Evolutionary conservation across 2,329 filamentous ascomycete genomes (phyloP), one percentile per base, ranked within the genome.

Genomic region (Clonostachys byssicola): DNA sequence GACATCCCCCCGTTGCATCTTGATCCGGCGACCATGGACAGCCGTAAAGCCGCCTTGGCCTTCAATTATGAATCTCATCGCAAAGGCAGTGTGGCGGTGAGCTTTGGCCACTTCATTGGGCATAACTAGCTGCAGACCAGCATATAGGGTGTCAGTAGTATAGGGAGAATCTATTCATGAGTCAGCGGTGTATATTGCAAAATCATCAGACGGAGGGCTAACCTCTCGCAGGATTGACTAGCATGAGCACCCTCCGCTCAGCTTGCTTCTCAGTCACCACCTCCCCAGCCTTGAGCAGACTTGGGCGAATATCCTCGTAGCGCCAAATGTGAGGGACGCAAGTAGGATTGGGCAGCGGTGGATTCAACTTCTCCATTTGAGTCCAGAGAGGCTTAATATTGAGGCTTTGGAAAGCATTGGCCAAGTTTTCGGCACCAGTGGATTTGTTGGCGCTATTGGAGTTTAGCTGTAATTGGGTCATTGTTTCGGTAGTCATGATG

Each of bases 141-240:
- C 75, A 50, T 80, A 80, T 12, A 81, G 55, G 2, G 75, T 79
- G 55, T 80, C 77, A 4, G 75, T 79, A 2, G 75, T 79, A 54
- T 68, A 77, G 1, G 76, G 76, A 1, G 71, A 71, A 49, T 70
- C 72, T 71, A 42, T 43, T 33, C 41, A 41, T 42, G 35, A n/a
- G 18, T 43, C 33, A 43, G 36, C 16, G 44, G 38, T 40, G 12
- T 44, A 3, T 20, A 20, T 42, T 42, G 41, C 20, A 34, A 17
- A 47, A 5, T 35, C 18, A 16, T 20, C 39, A 5, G 40, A 40
- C 14, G 23, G 45, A 36, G 20, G 35, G 7, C 48, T 45, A 58
- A 61, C 51, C 52, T 59, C 50, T 13, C 52, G 12, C 17, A 6
- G 66, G 65, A 44, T 70, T 69, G 2, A 63, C 54, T 3, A 68